Evolutionary conservation across 345 rosid species (phyloP), one percentile per base, ranked within the genome.

Genomic region (Eucalyptus camaldulensis): DNA sequence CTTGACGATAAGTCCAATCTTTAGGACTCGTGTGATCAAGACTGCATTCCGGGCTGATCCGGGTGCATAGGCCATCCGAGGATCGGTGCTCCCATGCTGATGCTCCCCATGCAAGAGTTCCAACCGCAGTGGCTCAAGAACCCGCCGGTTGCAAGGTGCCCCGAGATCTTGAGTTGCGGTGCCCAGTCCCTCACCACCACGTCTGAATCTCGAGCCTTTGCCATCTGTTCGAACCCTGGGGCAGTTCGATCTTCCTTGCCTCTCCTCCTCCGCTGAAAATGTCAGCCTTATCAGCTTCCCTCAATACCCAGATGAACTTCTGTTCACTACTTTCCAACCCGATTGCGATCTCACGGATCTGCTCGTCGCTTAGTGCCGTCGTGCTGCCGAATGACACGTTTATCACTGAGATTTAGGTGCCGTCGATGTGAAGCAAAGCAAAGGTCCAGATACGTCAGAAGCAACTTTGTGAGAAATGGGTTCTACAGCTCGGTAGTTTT

Each of bases 21-120:
- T 90, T 27, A 95, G 92, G 49, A 92, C 14, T n/a, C 92, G 69
- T 7, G 95, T 91, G 14, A 95, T 86, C 8, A 94, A 88, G n/a
- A 92, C 87, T 2, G 91, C 51, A 67, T 95, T 95, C 94, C 88
- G 5, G 94, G 95, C 80, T 95, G 96, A 89, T 94, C 97, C 3
- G 95, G 93, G 67, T 94, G 95, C 95, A 94, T 92, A 3, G 96
- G 97, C 95, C 95, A 95, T 27, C 94, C 95, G 12, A 90, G 94
- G 1, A 94, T 90, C 1, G 96, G 97, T 5, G 93, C 95, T 47
- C 96, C 97, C 96, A 93, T 93, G 83, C 89, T 93, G 7, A 94
- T 94, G 86, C 96, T 95, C 88, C 94, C 96, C 95, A 95, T 90
- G 90, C 95, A 93, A n/a, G 97, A 95, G 86, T 95, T 95, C 97